Conservation (phyloP, 2,329 filamentous ascomycete species). For the Botrytis porri region DNA sequence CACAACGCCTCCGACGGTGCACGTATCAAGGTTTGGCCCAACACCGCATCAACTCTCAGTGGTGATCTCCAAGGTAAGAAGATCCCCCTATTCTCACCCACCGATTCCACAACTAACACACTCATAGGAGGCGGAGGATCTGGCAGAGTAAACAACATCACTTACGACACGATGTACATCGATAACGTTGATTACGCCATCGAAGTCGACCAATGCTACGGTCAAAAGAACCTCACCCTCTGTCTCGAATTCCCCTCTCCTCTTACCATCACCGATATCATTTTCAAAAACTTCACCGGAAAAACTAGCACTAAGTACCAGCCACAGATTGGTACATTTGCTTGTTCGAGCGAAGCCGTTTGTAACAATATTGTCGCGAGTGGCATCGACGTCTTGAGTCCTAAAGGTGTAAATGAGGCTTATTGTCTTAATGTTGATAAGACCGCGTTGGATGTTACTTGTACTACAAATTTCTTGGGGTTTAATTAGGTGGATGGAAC, state of each 20-base stretch:
- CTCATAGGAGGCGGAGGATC: slow-evolving; percentile 57
- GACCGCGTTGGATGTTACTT: slow-evolving; percentile 40
- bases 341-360: slow-evolving; percentile 48
- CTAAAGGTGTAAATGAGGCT: slow-evolving; percentile 44
- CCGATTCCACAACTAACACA: slow-evolving; percentile 4
- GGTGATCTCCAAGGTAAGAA: slow-evolving; percentile 50
- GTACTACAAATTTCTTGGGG: slow-evolving; percentile 32
- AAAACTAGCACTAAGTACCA: slow-evolving; percentile 47
- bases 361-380: slow-evolving; percentile 48
- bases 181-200: slow-evolving; percentile 64
- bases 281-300: slow-evolving; percentile 55
- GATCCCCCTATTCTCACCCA: background rate
- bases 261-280: slow-evolving; percentile 54
- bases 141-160: slow-evolving; percentile 63
- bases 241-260: slow-evolving; percentile 55
- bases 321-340: slow-evolving; percentile 46
- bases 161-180: slow-evolving; percentile 60
- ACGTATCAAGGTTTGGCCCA: slow-evolving; percentile 72
- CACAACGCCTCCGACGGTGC: slow-evolving; percentile 58
- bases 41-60: slow-evolving; percentile 48
- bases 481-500: slow-evolving; percentile 30
- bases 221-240: slow-evolving; percentile 59
- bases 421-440: slow-evolving; percentile 46
- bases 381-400: slow-evolving; percentile 48
- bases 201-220: slow-evolving; percentile 64